Evolutionary conservation across 164 flowering plant species (phyloP).

Genomic region (Piper longum): DNA sequence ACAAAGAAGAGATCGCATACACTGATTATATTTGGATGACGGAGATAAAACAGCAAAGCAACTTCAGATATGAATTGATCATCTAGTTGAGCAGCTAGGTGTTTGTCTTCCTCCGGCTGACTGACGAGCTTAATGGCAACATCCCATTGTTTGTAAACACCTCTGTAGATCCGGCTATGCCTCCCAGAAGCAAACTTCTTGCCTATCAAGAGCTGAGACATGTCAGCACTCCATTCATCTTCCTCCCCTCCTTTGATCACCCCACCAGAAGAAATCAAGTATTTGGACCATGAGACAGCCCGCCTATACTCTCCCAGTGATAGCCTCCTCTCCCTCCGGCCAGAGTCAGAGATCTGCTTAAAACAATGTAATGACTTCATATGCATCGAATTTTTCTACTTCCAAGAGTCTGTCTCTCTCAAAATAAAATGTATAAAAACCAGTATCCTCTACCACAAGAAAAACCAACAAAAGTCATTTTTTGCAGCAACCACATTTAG

Average conservation of each 20-base stretch:
- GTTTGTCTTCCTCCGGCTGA: constrained; percentile 65
- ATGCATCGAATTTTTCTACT: neutral
- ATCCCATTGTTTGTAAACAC: constrained; percentile 58
- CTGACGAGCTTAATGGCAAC: constrained; percentile 70
- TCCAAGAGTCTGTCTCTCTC: neutral
- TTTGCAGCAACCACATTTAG: neutral
- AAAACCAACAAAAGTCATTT: neutral
- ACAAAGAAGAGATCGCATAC: constrained; percentile 25
- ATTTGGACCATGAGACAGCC: constrained; percentile 80
- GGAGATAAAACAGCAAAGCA: constrained; percentile 42
- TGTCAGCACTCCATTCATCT: constrained; percentile 75
- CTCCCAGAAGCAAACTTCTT: constrained; percentile 68
- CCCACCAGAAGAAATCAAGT: constrained; percentile 59
- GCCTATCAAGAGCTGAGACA: constrained; percentile 69
- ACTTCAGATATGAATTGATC: constrained; percentile 68
- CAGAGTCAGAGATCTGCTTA: constrained; percentile 3
- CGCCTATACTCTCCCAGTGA: constrained; percentile 38
- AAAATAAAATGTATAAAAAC: neutral
- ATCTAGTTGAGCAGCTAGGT: constrained; percentile 48
- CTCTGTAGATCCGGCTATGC: constrained; percentile 77
- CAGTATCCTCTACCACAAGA: neutral
- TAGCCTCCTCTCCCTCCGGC: constrained; percentile 4
- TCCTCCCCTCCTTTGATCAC: constrained; percentile 60
- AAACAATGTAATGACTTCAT: constrained; percentile 6
- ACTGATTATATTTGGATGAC: constrained; percentile 71